Evolutionary conservation across 495 filamentous ascomycete species (phyloP).

Genomic region (Talaromyces trachyspermus): DNA sequence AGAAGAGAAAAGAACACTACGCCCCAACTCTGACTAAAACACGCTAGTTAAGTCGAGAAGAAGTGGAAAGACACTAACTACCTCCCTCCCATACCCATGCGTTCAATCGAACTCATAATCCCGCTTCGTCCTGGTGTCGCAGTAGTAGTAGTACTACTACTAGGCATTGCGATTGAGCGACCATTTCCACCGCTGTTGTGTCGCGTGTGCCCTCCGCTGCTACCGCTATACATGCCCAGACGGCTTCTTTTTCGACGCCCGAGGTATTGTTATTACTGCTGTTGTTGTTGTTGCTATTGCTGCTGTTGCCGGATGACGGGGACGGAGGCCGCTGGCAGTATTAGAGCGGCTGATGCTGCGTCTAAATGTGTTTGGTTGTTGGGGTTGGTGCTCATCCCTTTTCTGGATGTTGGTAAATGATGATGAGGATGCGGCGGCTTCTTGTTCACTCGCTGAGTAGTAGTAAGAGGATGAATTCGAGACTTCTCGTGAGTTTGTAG

Average conservation of each 20-base stretch:
- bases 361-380: slow-evolving; percentile 15
- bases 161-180: slow-evolving; percentile 38
- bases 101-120: slow-evolving; percentile 66
- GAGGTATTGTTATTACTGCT: slow-evolving; percentile 5
- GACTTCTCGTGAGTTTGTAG: slow-evolving; percentile 1
- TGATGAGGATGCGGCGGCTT: neutral
- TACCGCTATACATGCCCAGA: slow-evolving; percentile 14
- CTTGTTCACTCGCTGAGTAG: slow-evolving; percentile 3
- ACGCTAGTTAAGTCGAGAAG: too few relatives aligned
- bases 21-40: too few relatives aligned
- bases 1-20: too few relatives aligned
- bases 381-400: slow-evolving; percentile 11
- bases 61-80: too few relatives aligned
- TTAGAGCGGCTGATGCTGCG: slow-evolving; percentile 16
- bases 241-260: slow-evolving; percentile 22
- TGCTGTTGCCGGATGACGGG: slow-evolving; percentile 18
- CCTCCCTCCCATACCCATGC: slow-evolving; percentile 48
- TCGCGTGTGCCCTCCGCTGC: slow-evolving; percentile 16
- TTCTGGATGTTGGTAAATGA: neutral
- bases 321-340: slow-evolving; percentile 22
- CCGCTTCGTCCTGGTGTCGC: slow-evolving; percentile 43
- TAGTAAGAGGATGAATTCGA: slow-evolving; percentile 5
- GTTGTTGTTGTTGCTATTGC: slow-evolving; percentile 13
- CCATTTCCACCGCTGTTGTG: slow-evolving; percentile 27
- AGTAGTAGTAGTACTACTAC: too few relatives aligned